Evolutionary conservation across 1,284 basidiomycete genomes (phyloP).

Genomic region (Marasmius oreades): DNA sequence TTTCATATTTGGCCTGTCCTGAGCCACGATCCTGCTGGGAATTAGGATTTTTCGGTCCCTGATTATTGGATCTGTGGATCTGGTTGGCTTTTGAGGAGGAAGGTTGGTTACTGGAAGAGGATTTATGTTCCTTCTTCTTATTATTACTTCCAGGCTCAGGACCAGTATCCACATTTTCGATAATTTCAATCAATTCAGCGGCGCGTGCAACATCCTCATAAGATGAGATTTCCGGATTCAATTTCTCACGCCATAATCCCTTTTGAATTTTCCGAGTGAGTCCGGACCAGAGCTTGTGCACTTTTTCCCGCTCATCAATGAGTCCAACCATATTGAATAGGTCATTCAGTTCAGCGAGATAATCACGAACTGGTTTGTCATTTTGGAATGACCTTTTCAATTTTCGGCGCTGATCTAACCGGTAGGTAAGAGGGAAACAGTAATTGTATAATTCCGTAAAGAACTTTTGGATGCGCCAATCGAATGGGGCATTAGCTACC

Average conservation of each 20-base stretch:
- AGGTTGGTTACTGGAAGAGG: not conserved
- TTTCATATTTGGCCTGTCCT: too few relatives aligned
- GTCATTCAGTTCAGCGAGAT: slow-evolving; percentile 20
- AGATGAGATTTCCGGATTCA: slow-evolving; percentile 9
- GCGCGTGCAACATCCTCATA: slow-evolving; percentile 2
- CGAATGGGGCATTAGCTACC: slow-evolving; percentile 22
- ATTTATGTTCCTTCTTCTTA: slow-evolving; percentile 3
- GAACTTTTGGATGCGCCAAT: slow-evolving; percentile 23
- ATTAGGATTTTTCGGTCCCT: too few relatives aligned
- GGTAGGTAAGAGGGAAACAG: slow-evolving; percentile 26
- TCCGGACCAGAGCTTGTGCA: slow-evolving; percentile 22
- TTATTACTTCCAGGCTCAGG: not conserved
- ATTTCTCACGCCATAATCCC: slow-evolving; percentile 10
- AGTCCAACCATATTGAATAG: slow-evolving; percentile 25
- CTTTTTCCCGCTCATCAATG: slow-evolving; percentile 15
- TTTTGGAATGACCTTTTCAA: slow-evolving; percentile 22
- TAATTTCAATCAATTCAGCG: slow-evolving; percentile 11
- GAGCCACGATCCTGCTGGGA: too few relatives aligned
- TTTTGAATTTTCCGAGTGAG: slow-evolving; percentile 13
- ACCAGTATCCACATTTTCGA: slow-evolving; percentile 8
- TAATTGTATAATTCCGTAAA: slow-evolving; percentile 27
- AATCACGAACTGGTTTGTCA: slow-evolving; percentile 19
- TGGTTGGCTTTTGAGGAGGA: too few relatives aligned
- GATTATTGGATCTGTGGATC: too few relatives aligned
- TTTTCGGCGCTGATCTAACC: slow-evolving; percentile 21